phyloP scores from a whole-genome alignment of 2,329 filamentous ascomycete species.

The Fusarium miscanthi region DNA sequence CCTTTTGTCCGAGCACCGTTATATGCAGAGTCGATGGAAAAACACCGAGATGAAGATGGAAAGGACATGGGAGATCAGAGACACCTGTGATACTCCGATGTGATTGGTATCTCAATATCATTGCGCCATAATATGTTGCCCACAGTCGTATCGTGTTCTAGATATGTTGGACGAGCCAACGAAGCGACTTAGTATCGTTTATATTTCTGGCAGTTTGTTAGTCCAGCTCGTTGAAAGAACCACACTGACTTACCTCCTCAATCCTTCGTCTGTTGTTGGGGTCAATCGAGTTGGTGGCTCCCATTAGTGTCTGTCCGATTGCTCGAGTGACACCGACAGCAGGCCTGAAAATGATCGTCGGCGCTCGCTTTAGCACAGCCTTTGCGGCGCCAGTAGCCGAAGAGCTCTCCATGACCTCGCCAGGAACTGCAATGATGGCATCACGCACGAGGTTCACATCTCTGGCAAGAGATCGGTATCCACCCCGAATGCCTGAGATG shows the following conservation, averaged over 20 bases:
- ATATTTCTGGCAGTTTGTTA: conserved; percentile 57
- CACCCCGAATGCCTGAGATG: conserved; percentile 84
- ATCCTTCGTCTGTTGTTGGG: conserved; percentile 81
- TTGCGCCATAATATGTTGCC: conserved; percentile 23
- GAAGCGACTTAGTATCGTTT: conserved; percentile 53
- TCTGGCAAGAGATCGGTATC: conserved; percentile 82
- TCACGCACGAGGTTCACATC: conserved; percentile 90
- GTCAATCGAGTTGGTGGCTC: conserved; percentile 92
- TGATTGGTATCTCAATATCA: conserved; percentile 20
- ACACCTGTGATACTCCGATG: conserved; percentile 5
- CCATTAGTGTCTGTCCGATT: conserved; percentile 88
- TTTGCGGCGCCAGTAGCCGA: conserved; percentile 83
- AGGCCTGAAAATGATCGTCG: conserved; percentile 92
- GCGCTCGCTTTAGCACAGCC: conserved; percentile 82
- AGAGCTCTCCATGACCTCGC: conserved; percentile 87
- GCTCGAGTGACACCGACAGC: conserved; percentile 91
- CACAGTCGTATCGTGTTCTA: conserved; percentile 10
- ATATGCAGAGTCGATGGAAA: conserved; percentile 15
- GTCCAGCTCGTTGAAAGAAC: not conserved
- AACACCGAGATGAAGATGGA: conserved; percentile 14
- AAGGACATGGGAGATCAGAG: conserved; percentile 4
- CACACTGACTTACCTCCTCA: conserved; percentile 80
- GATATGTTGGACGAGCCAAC: not conserved
- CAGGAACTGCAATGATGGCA: conserved; percentile 93
- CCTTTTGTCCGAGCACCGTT: conserved; percentile 25